Evolutionary conservation across 2,329 filamentous ascomycete genomes (phyloP).

Genomic region (Fusarium sp.): DNA sequence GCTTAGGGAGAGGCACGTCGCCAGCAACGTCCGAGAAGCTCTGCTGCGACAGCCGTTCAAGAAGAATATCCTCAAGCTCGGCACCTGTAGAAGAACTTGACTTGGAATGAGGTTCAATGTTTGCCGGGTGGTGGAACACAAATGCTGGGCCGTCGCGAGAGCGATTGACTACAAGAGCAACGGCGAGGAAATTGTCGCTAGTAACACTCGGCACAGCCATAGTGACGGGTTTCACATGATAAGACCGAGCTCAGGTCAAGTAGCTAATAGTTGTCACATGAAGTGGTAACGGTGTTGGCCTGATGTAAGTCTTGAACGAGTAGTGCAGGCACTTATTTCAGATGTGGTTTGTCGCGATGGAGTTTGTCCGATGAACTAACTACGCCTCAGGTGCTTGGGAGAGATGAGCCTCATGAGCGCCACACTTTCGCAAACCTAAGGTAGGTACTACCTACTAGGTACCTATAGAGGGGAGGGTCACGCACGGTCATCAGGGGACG

Average conservation of each 20-base stretch:
- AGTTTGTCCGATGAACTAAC: conserved; percentile 12
- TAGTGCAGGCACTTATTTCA: not conserved
- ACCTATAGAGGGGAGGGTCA: not conserved
- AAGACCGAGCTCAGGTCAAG: not conserved
- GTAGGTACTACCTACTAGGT: too few species aligned
- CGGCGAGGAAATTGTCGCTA: conserved; percentile 70
- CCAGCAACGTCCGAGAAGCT: conserved; percentile 50
- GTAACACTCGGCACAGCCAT: conserved; percentile 62
- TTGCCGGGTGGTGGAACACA: conserved; percentile 89
- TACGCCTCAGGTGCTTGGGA: conserved; percentile 21
- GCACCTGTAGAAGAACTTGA: conserved; percentile 45
- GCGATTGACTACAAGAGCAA: conserved; percentile 78
- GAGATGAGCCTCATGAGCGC: conserved; percentile 34
- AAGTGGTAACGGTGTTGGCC: not conserved
- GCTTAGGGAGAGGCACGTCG: conserved; percentile 56
- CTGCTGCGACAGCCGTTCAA: conserved; percentile 58
- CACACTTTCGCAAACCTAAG: conserved; percentile 12
- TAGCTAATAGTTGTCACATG: conserved; percentile 3
- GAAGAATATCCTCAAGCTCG: conserved; percentile 63
- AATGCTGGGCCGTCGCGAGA: conserved; percentile 83
- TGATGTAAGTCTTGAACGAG: not conserved
- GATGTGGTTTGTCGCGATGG: conserved; percentile 19
- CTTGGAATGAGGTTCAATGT: conserved; percentile 54
- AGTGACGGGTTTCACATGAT: conserved; percentile 37
- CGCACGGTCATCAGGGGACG: not conserved